Evolutionary conservation across 2,329 filamentous ascomycete genomes (phyloP).

Genomic region (Stagonosporopsis rhizophila): DNA sequence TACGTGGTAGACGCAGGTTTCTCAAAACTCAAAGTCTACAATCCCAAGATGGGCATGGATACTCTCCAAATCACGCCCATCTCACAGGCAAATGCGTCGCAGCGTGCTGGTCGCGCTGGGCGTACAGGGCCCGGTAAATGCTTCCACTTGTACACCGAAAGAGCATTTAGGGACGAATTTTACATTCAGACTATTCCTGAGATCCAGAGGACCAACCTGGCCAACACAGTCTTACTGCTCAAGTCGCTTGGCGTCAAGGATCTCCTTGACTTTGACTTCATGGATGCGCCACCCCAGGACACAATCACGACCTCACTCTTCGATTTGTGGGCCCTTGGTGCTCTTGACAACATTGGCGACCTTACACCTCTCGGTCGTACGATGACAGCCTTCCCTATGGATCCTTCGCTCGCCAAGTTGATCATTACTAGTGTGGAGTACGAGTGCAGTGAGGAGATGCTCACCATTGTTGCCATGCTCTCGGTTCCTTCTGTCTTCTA

Average conservation of each 20-base stretch:
- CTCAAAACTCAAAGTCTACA: constrained; percentile 98
- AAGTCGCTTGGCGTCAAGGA: constrained; percentile 96
- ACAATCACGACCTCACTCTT: constrained; percentile 97
- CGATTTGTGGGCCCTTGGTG: constrained; percentile 94
- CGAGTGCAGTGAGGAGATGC: constrained; percentile 94
- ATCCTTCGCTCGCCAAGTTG: constrained; percentile 91
- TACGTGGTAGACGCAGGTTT: constrained; percentile 97
- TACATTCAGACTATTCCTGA: constrained; percentile 98
- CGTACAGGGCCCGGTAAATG: constrained; percentile 95
- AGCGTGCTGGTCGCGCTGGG: constrained; percentile 91
- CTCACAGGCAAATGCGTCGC: constrained; percentile 93
- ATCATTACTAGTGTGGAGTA: constrained; percentile 91
- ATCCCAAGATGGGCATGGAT: constrained; percentile 99
- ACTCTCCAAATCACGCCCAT: constrained; percentile 97
- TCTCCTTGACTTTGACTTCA: constrained; percentile 95
- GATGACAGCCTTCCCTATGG: constrained; percentile 99
- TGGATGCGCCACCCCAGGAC: constrained; percentile 98
- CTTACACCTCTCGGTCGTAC: constrained; percentile 84
- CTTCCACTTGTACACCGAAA: constrained; percentile 91
- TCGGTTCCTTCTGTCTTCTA: constrained; percentile 97
- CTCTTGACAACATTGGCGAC: constrained; percentile 91
- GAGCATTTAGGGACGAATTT: constrained; percentile 93
- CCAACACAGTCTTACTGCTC: constrained; percentile 91
- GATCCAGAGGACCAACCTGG: constrained; percentile 94
- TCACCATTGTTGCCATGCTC: constrained; percentile 97